A percentile compares a stretch with the other conserved stretches of the same genome.
phyloP scores from a whole-genome alignment of 805 yeast species.

The Ogataea corticis region DNA sequence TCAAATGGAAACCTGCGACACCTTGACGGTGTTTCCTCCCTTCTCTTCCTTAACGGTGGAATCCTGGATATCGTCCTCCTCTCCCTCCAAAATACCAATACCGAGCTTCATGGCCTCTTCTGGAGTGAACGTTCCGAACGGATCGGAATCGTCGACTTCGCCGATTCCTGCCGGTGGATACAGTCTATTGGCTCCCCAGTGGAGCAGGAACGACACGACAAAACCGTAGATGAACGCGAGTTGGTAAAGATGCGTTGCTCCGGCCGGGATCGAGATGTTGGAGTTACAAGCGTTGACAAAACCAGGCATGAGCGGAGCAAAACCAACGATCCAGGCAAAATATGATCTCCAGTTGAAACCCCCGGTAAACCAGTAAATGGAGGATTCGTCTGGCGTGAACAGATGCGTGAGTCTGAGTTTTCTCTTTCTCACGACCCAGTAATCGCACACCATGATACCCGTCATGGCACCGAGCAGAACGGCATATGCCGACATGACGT shows the following conservation, averaged over 20 bases:
- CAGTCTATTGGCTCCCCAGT: constrained; percentile 35
- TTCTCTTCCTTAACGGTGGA: neutral
- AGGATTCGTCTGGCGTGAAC: constrained; percentile 44
- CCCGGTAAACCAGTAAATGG: constrained; percentile 59
- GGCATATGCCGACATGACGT: constrained; percentile 20
- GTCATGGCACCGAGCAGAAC: constrained; percentile 63
- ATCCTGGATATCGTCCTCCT: neutral
- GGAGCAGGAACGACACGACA: constrained; percentile 40
- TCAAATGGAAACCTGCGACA: too few species aligned
- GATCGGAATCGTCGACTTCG: constrained; percentile 36
- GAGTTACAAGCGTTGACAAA: constrained; percentile 23
- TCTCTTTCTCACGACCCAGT: constrained; percentile 58
- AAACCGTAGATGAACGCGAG: constrained; percentile 47
- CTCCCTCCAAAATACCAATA: constrained; percentile 14
- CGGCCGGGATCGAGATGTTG: constrained; percentile 35
- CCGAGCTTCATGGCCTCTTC: constrained; percentile 36
- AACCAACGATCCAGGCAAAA: constrained; percentile 41
- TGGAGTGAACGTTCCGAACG: constrained; percentile 32
- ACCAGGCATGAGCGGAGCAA: constrained; percentile 56
- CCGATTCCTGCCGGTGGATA: constrained; percentile 40
- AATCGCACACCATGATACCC: constrained; percentile 67
- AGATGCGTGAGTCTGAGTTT: constrained; percentile 50
- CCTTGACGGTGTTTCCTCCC: neutral
- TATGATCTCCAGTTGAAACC: constrained; percentile 59
- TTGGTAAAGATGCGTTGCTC: constrained; percentile 44